Base-by-base conservation (phyloP, 208 protist genomes). In the Trypanosoma vivax region DNA sequence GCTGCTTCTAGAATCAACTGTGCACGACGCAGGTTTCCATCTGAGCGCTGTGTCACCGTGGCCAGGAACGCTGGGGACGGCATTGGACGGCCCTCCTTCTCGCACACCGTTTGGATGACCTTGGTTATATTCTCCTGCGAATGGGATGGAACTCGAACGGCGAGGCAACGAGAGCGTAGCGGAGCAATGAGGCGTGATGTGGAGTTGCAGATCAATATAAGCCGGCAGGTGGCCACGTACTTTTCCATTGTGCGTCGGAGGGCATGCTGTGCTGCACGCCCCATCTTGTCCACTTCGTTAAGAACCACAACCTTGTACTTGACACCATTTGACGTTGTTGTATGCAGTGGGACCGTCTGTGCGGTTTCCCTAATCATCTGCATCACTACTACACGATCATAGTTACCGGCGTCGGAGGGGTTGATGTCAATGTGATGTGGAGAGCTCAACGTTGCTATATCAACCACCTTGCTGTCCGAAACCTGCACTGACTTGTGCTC, bases 171-270 rank as follows among this genome's bases (percentile, higher is more conserved):
- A 21, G 88, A 98, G 10, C 96, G 81, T 18, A 99, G 80, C 23
- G 99, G 97, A 5, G 96, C 81, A 35, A 99, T 98, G 9, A 99
- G 79, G 19, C 87, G 95, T 16, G 78, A 92, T 10, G 91, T 95
- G 19, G 81, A 90, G 50, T 88, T 97, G 69, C 93, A 97, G 42
- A 89, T 77, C 7, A 99, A 76, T 10, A 99, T 88, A 5, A 99
- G 63, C 1, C 99, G 83, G 70, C 98, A 99, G 0, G 86, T 98
- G 14, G 70, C 61, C 48, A 96, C 90, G 85, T 99, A 99, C 67
- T 98, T 98, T 64, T 99, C 98, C 99, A 99, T 99, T 13, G 98
- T 99, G 24, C 98, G 94, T 23, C 99, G 88, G 19, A 99, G 85
- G 11, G 98, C 98, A 43, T 99, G 97, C 75, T 99, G 99, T 2